A percentile compares a stretch with the other conserved stretches of the same genome.
Conservation (phyloP, 371 early-diverging fungal species). For the Mucor indicus region DNA sequence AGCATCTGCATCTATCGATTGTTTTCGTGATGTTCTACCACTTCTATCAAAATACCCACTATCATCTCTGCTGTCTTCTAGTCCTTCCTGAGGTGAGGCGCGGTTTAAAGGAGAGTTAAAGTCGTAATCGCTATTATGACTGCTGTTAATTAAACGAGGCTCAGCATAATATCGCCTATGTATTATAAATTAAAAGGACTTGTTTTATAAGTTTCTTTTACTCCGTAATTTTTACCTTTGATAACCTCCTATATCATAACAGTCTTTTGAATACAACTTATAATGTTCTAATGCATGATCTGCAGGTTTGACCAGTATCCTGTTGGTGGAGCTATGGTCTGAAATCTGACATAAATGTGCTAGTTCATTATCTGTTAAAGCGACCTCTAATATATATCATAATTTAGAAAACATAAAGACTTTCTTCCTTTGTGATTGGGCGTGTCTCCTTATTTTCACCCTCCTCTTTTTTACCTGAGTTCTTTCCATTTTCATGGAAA, state of each 20-base stretch:
- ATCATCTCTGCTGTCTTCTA: conserved; percentile 12
- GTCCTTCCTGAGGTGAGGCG: conserved; percentile 11
- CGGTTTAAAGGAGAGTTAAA: conserved; percentile 5
- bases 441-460: neutral
- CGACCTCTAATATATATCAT: conserved; percentile 18
- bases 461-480: conserved; percentile 27
- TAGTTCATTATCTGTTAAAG: conserved; percentile 35
- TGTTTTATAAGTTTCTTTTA: neutral
- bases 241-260: conserved; percentile 19
- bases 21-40: conserved; percentile 10
- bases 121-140: conserved; percentile 6
- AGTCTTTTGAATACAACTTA: conserved; percentile 21
- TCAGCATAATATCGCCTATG: too few relatives aligned
- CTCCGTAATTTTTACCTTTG: conserved; percentile 13
- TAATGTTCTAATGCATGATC: conserved; percentile 19
- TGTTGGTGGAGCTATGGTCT: conserved; percentile 35
- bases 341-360: conserved; percentile 41
- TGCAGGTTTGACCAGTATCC: conserved; percentile 36
- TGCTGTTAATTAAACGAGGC: too few relatives aligned
- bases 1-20: conserved; percentile 15
- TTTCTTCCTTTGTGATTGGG: neutral
- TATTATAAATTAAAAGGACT: conserved; percentile 1
- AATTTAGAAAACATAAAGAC: neutral
- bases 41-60: conserved; percentile 7
- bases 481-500: conserved; percentile 44